Evolutionary conservation across 2,329 filamentous ascomycete species (phyloP), one percentile per base, ranked within the genome.

Genomic region (Cryphonectria carpinicola): DNA sequence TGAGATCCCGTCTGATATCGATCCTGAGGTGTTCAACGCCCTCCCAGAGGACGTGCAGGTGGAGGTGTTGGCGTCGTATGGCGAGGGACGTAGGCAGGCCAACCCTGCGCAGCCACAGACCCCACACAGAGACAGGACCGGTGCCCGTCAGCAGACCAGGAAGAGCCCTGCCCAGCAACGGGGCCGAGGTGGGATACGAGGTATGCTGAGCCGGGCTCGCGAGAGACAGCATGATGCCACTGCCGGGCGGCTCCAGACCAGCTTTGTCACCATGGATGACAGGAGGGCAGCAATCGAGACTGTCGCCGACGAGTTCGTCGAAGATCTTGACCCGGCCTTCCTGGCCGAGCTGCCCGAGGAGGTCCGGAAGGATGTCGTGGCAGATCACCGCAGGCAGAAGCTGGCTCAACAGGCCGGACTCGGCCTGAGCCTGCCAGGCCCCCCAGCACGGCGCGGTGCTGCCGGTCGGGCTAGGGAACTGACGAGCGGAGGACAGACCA

Each of bases 11-110:
- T 91, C 94, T 0, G 93, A 97, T 75, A 86, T 98, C 28, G 96
- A 99, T 76, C 90, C 90, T 0, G 93, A 95, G 58, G 92, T 94
- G 1, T 91, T 98, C 73, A 88, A 91, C 58, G 93, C 93, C 0
- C 84, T 99, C 0, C 96, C 96, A 0, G 90, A 92, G 52, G 94
- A 97, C 73, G 89, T 99, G 78, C 93, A 95, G 73, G 89, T 90
- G 1, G 96, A 98, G 80, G 85, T 98, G 0, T 81, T 98, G 11
- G 90, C 88, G 3, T 90, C 92, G 46, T 97, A 97, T 77, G 80
- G 82, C 67, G 79, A 79, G 66, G 76, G 76, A 32, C 76, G 74
- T 10, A 76, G 79, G 7, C 83, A 82, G 71, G 77, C 78, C 6
- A 17, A 28, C 5, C 56, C 71, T 37, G 73, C 79, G 3, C 80